Evolutionary conservation across 176 grass and related monocot genomes (phyloP).

Genomic region (Tillandsia leiboldiana): DNA sequence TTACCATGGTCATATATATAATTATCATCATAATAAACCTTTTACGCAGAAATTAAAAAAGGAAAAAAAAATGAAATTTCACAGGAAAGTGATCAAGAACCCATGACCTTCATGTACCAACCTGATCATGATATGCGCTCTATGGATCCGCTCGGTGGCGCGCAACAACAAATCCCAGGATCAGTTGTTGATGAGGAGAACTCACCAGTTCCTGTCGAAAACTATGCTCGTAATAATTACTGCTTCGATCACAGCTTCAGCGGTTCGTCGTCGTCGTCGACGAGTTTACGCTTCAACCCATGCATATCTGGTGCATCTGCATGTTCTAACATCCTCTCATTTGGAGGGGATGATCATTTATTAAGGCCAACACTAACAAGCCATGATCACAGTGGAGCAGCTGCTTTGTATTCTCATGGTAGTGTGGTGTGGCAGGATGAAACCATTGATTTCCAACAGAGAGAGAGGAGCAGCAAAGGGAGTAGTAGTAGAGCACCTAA

Average conservation of each 20-base stretch:
- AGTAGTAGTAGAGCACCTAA: constrained; percentile 18
- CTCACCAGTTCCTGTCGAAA: background rate
- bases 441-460: constrained; percentile 8
- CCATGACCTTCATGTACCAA: constrained; percentile 4
- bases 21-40: background rate
- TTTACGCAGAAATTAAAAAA: background rate
- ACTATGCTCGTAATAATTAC: background rate
- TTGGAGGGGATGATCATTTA: constrained; percentile 7
- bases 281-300: constrained; percentile 10
- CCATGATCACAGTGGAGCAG: background rate
- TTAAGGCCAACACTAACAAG: background rate
- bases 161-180: background rate
- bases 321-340: constrained; percentile 26
- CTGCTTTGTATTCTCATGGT: background rate
- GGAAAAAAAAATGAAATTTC: background rate
- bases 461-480: constrained; percentile 28
- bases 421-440: constrained; percentile 23
- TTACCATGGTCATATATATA: background rate
- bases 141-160: background rate
- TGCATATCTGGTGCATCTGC: constrained; percentile 6
- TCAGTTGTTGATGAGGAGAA: background rate
- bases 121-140: background rate
- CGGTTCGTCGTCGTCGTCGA: background rate
- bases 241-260: background rate
- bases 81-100: background rate